Percentiles rank a stretch among this genome's conserved stretches.
These are phyloP conservation scores for Ceratobasidium theobromae DNA, from an alignment of 1,284 basidiomycete species.

Conservation along the genomic window DNA sequence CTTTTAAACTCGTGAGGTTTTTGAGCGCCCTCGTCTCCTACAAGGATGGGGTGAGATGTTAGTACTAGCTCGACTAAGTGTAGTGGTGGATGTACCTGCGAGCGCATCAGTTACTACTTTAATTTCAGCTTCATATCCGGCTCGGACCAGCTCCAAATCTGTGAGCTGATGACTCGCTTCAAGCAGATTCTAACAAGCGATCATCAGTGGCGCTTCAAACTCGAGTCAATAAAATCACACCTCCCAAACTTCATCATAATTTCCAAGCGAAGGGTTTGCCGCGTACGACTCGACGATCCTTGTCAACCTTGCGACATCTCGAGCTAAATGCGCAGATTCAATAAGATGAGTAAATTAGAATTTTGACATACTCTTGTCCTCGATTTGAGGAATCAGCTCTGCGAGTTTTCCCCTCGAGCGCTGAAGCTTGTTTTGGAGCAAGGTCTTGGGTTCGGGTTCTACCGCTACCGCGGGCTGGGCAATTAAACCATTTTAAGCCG, in stretches of 20 bases:
- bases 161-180: slow-evolving; percentile 63
- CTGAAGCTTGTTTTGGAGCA: slow-evolving; percentile 74
- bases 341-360: not conserved
- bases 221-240: slow-evolving; percentile 46
- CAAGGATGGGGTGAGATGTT: slow-evolving; percentile 18
- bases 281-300: slow-evolving; percentile 56
- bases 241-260: slow-evolving; percentile 64
- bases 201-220: not conserved
- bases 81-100: slow-evolving; percentile 53
- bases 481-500: slow-evolving; percentile 6
- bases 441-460: slow-evolving; percentile 67
- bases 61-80: slow-evolving; percentile 2
- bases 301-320: slow-evolving; percentile 57
- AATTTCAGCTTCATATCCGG: slow-evolving; percentile 59
- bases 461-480: slow-evolving; percentile 60
- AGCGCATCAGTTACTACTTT: slow-evolving; percentile 63
- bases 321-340: slow-evolving; percentile 46
- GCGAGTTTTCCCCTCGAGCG: slow-evolving; percentile 58
- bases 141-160: slow-evolving; percentile 56
- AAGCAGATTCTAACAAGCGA: slow-evolving; percentile 56
- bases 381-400: slow-evolving; percentile 59
- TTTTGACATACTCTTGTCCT: slow-evolving; percentile 58
- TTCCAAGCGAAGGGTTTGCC: slow-evolving; percentile 55
- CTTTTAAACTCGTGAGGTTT: slow-evolving; percentile 78
- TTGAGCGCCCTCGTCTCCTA: slow-evolving; percentile 71